Evolutionary conservation across 1,139 yeast species (phyloP).

Genomic region (Candida sp.): DNA sequence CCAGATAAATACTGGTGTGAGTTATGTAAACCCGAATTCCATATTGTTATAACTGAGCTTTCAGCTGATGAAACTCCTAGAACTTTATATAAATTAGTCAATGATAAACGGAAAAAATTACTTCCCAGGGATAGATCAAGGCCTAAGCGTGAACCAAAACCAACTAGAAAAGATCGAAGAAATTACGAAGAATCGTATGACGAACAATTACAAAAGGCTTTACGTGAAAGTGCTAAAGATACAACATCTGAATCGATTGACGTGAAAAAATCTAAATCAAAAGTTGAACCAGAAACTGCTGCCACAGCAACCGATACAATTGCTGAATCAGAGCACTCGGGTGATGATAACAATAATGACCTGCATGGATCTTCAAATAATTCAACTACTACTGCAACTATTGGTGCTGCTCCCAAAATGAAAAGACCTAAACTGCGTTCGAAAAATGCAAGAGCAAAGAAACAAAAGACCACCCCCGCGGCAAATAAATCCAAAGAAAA

Average conservation of each 20-base stretch:
- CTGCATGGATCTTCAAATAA: constrained; percentile 3
- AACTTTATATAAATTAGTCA: constrained; percentile 49
- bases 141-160: constrained; percentile 50
- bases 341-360: constrained; percentile 3
- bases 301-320: constrained; percentile 9
- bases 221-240: constrained; percentile 65
- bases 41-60: constrained; percentile 42
- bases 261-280: constrained; percentile 3
- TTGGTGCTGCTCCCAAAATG: not conserved
- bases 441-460: constrained; percentile 9
- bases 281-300: constrained; percentile 13
- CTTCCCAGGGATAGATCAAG: constrained; percentile 56
- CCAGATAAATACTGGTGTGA: constrained; percentile 97
- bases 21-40: constrained; percentile 79
- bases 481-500: constrained; percentile 9
- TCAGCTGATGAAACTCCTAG: constrained; percentile 25
- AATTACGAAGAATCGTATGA: constrained; percentile 54
- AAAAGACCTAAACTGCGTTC: constrained; percentile 1
- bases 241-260: constrained; percentile 14
- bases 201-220: constrained; percentile 63
- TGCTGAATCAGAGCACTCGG: constrained; percentile 4
- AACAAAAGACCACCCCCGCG: constrained; percentile 11
- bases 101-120: constrained; percentile 45
- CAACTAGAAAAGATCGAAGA: constrained; percentile 81
- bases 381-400: not conserved